Evolutionary conservation across 2,329 filamentous ascomycete genomes (phyloP).

Genomic region (Akanthomyces lecanii): DNA sequence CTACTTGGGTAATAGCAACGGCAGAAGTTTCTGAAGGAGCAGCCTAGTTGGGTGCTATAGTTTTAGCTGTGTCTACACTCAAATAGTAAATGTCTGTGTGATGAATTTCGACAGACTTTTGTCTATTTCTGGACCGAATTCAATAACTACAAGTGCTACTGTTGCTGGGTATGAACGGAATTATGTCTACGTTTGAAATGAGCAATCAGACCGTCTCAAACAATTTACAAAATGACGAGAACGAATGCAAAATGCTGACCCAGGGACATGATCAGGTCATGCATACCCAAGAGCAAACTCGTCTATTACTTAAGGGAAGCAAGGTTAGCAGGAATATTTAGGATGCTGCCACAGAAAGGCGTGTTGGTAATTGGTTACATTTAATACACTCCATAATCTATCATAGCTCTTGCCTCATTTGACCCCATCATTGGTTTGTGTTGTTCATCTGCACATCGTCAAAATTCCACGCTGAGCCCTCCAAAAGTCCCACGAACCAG

Average conservation of each 20-base stretch:
- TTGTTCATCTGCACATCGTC: conserved; percentile 15
- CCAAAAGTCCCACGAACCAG: conserved; percentile 26
- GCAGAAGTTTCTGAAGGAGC: too few species aligned
- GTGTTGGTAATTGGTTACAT: neutral
- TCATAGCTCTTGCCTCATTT: too few species aligned
- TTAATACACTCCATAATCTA: neutral
- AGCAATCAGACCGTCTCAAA: neutral
- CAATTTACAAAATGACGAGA: neutral
- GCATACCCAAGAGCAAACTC: neutral
- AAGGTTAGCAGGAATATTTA: neutral
- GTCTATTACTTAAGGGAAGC: too few species aligned
- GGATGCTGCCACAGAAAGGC: conserved; percentile 3
- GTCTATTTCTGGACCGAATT: too few species aligned
- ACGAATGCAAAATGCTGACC: neutral
- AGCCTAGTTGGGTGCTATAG: too few species aligned
- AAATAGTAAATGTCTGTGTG: too few species aligned
- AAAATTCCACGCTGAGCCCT: conserved; percentile 24
- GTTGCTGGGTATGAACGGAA: too few species aligned
- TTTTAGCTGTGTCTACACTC: too few species aligned
- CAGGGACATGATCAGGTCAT: neutral
- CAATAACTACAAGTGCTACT: too few species aligned
- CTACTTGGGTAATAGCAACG: too few species aligned
- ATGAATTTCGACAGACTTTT: too few species aligned
- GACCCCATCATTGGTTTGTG: neutral
- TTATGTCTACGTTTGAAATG: too few species aligned